Conservation (phyloP, 2,329 filamentous ascomycete genomes). For the Lomentospora prolificans region DNA sequence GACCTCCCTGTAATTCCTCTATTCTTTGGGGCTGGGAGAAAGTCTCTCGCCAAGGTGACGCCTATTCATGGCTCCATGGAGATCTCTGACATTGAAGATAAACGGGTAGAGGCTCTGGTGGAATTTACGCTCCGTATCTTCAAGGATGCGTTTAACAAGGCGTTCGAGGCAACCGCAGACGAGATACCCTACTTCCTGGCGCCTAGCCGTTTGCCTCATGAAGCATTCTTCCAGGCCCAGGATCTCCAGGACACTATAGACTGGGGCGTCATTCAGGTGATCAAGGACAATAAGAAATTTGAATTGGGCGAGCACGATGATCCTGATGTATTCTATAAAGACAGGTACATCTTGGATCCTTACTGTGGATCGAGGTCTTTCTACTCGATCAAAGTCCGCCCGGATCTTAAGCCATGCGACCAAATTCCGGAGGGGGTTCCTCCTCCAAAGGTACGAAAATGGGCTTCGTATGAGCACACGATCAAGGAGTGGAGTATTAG, state of each 20-base stretch:
- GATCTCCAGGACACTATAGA: conserved; percentile 37
- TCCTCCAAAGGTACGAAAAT: conserved; percentile 32
- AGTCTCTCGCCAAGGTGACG: conserved; percentile 46
- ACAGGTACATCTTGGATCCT: conserved; percentile 47
- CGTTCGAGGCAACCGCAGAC: conserved; percentile 52
- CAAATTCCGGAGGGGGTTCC: conserved; percentile 49
- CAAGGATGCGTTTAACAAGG: conserved; percentile 80
- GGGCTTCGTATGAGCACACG: conserved; percentile 34
- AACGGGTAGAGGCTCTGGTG: conserved; percentile 44
- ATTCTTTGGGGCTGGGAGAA: conserved; percentile 55
- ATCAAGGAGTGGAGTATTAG: conserved; percentile 83
- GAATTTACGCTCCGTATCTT: conserved; percentile 69
- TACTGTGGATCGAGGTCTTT: conserved; percentile 56
- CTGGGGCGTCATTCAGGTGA: conserved; percentile 44
- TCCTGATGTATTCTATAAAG: conserved; percentile 37
- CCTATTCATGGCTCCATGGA: conserved; percentile 33
- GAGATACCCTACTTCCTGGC: conserved; percentile 78
- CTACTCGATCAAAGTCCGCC: conserved; percentile 41
- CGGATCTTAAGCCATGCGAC: conserved; percentile 52
- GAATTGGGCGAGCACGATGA: conserved; percentile 29
- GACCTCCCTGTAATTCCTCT: conserved; percentile 58
- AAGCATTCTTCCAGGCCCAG: conserved; percentile 7
- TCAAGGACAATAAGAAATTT: conserved; percentile 22
- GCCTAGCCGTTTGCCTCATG: conserved; percentile 34
- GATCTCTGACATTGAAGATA: conserved; percentile 25